Evolutionary conservation across 768 basidiomycete species (phyloP), one percentile per base, ranked within the genome.

Genomic region (Lyophyllum shimeji): DNA sequence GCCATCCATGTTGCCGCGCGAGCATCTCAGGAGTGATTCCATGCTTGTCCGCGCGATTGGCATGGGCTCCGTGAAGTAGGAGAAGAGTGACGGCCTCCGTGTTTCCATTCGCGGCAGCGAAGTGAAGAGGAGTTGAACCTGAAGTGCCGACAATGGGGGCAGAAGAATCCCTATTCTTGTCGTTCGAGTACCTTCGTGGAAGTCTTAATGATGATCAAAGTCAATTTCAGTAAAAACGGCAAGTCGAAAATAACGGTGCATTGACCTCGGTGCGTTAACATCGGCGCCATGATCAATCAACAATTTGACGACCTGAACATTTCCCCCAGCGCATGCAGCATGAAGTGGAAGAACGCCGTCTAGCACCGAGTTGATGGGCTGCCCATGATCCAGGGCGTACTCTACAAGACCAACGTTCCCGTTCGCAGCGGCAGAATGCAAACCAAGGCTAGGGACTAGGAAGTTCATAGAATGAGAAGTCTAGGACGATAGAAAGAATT

Each of bases 281-380:
- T 99, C 97, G n/a, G 97, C 97, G 20, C 97, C 96, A 55, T 86
- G 77, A 58, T 97, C 93, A 65, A 99, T 89, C 45, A 99, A 76
- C 60, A 95, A 79, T 64, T 85, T 83, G 39, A 98, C 94, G 43
- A 98, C 90, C 55, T 86, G 82, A 53, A 90, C 91, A 66, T 85
- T 91, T 1, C 97, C 97, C 21, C 93, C 93, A 0, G 93, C 90
- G 62, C 86, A 91, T 1, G 96, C 97, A 3, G 94, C 95, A 67
- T 99, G 97, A 8, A 99, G 80, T 2, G 97, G 95, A n/a, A 97
- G 85, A 2, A 99, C 90, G 33, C 97, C 97, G 67, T 96, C 93
- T 51, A 98, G 82, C 29, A 97, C 93, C 4, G 94, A 91, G 71
- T 99, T 98, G 71, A 96, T 86, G 9, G 97, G 96, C 65, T 98